Evolutionary conservation across 306 rosid genomes (phyloP), one percentile per base, ranked within the genome.

Genomic region (Quercus ilex): DNA sequence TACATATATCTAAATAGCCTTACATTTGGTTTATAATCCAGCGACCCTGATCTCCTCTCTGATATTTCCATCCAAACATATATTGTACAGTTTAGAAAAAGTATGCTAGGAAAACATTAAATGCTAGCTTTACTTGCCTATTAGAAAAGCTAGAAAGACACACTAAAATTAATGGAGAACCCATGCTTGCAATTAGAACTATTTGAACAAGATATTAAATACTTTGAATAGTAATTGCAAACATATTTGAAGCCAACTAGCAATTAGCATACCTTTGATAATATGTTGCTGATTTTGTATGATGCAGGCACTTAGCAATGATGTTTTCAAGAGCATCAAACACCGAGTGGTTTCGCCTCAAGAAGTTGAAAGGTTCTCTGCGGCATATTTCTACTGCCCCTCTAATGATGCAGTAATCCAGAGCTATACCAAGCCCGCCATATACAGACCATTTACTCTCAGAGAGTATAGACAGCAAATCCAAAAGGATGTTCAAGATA

Each of bases 271-370:
- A 49, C 53, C 53, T 49, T 49, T 13, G 53, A 49, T 49, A 49
- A 49, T n/a, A 2, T 31, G 19, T 28, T 52, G 5, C 25, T n/a
- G 7, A 26, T 41, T 17, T 3, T 19, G 3, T 51, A 10, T 67
- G 25, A 57, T 71, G 84, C 87, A 88, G 97, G 97, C 94, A 58
- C 10, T 89, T 81, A 91, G 95, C 89, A 93, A 93, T 86, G 93
- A 85, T 18, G 77, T 69, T 17, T 93, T 90, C 87, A 86, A 55
- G 55, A 93, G 97, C 90, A 84, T 88, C 7, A 86, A 65, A 55
- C 97, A 93, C 83, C 25, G 86, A 79, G 98, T 90, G 69, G 64
- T 86, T 26, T 84, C 82, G 6, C 55, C 77, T 41, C 79, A 78
- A 77, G 83, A 55, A 67, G 86, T 72, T 3, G 93, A 90, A 58